phyloP scores from a whole-genome alignment of 2,329 filamentous ascomycete species.

The Aspergillus tanneri region DNA sequence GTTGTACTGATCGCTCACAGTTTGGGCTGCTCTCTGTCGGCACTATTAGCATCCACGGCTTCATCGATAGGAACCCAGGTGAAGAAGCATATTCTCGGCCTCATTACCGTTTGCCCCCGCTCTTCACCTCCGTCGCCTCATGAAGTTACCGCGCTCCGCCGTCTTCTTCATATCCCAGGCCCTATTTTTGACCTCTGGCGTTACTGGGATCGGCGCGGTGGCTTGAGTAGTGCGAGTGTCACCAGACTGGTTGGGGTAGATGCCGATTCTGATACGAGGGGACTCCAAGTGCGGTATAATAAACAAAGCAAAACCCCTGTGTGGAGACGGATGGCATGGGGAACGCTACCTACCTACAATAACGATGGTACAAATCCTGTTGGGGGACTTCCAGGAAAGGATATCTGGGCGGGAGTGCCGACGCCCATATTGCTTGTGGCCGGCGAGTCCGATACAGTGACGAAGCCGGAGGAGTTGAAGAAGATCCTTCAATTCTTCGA shows the following conservation, averaged over 20 bases:
- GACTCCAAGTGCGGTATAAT: conserved; percentile 58
- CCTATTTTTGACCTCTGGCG: conserved; percentile 73
- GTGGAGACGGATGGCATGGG: conserved; percentile 77
- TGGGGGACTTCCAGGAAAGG: conserved; percentile 67
- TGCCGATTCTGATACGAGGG: conserved; percentile 43
- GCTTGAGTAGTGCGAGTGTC: conserved; percentile 74
- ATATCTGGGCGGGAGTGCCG: conserved; percentile 69
- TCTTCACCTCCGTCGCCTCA: conserved; percentile 61
- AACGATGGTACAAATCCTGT: conserved; percentile 46
- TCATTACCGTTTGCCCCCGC: conserved; percentile 79
- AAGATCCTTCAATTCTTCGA: conserved; percentile 58
- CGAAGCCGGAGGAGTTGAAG: conserved; percentile 67
- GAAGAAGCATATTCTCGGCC: conserved; percentile 66
- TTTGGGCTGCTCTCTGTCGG: conserved; percentile 79
- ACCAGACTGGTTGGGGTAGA: conserved; percentile 61
- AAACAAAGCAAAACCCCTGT: conserved; percentile 77
- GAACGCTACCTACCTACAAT: conserved; percentile 63
- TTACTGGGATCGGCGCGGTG: conserved; percentile 74
- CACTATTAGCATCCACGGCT: conserved; percentile 64
- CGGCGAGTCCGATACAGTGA: conserved; percentile 73
- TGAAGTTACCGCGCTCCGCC: conserved; percentile 53
- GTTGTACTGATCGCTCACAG: conserved; percentile 85
- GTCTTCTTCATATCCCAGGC: conserved; percentile 65
- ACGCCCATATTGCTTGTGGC: conserved; percentile 76
- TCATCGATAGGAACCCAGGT: conserved; percentile 55